Base-by-base conservation (phyloP, 139 green algal species). In the Chlamydomonas applanata region DNA sequence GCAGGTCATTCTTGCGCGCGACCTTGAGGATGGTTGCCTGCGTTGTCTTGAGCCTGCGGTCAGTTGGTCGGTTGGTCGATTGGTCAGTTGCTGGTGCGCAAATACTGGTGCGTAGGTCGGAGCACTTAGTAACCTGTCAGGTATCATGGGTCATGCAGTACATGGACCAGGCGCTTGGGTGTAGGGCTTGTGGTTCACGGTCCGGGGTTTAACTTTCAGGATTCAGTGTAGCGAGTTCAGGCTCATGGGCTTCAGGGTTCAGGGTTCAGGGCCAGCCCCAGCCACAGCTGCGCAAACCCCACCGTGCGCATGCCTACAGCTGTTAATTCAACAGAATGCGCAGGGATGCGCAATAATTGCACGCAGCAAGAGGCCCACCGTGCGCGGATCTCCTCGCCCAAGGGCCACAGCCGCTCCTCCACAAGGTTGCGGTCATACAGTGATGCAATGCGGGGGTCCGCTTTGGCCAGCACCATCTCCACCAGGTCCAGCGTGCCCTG, bases 401-500 rank as follows among this genome's bases (percentile, higher is more conserved):
- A 52, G 34, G 33, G n/a, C 35, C 82, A 79, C 77, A 90, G 80
- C 67, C 81, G 52, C 24, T 83, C 71, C 32, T 78, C 79, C 9
- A 88, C 78, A 52, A 88, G 73, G 27, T 76, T 82, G 29, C 54
- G 54, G 57, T 91, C 82, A 29, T 91, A 91, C 69, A 96, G 82
- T 16, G 78, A 69, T 5, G 90, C 86, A 17, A 98, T 90, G 34
- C 84, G 73, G 0, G 89, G 81, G 80, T 98, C 94, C 0, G 86
- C 85, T 85, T 98, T 97, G 78, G 89, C 92, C 56, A 97, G 81
- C 59, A 98, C 88, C 92, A 99, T 99, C 83, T 99, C 95, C 46
- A 99, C 85, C 79, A 99, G 89, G 84, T 99, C 96, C 46, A 99
- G 85, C 1, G 89, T 97, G 52, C 89, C 91, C 45, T 78, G 73